phyloP scores from a whole-genome alignment of 73 alveolate genomes.

The Diophrys sp. region DNA sequence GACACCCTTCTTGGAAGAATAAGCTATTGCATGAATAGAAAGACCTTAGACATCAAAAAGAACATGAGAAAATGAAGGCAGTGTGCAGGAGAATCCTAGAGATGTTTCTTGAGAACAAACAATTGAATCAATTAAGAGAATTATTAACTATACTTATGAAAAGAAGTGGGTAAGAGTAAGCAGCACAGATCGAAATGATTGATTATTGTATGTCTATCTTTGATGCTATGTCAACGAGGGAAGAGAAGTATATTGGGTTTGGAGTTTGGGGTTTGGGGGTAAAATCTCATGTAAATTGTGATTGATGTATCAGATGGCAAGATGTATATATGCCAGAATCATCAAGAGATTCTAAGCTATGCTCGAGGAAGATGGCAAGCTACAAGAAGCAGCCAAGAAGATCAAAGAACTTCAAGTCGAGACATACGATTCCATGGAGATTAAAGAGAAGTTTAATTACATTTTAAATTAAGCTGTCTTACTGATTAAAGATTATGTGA shows the following conservation, averaged over 20 bases:
- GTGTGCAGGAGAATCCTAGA: background rate
- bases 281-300: conserved; percentile 51
- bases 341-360: conserved; percentile 60
- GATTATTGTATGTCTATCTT: conserved; percentile 50
- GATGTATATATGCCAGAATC: conserved; percentile 73
- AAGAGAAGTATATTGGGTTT: conserved; percentile 50
- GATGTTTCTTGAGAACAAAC: conserved; percentile 42
- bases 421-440: conserved; percentile 89
- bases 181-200: conserved; percentile 66
- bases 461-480: conserved; percentile 78
- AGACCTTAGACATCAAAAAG: background rate
- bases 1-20: conserved; percentile 60
- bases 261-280: too few species aligned
- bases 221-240: conserved; percentile 42
- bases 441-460: conserved; percentile 81
- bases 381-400: conserved; percentile 78
- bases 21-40: conserved; percentile 57
- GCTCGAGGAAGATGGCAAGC: conserved; percentile 70
- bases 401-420: conserved; percentile 85
- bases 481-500: conserved; percentile 69
- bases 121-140: conserved; percentile 55
- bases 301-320: conserved; percentile 74
- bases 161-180: conserved; percentile 71
- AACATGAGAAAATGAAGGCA: background rate
- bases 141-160: conserved; percentile 46